These are phyloP conservation scores for Omphalotus olearius DNA, from an alignment of 1,284 basidiomycete species.

Conservation along the genomic window DNA sequence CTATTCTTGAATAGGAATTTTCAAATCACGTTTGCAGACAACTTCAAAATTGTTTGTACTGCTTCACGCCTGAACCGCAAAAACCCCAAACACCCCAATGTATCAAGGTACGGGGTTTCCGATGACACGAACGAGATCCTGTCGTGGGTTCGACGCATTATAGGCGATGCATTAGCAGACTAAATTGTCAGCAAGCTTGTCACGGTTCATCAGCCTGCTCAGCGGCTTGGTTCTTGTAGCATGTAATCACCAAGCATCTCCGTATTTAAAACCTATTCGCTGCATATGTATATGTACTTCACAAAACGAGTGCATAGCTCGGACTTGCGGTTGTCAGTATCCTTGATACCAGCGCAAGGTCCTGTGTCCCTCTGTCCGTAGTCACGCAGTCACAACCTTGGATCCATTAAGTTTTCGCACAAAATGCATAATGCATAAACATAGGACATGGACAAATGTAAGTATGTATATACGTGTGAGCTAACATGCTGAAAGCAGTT, in stretches of 20 bases:
- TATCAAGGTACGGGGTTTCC: conserved; percentile 36
- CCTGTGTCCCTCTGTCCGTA: too few relatives aligned
- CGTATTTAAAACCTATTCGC: too few relatives aligned
- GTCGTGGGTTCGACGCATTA: conserved; percentile 45
- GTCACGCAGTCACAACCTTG: too few relatives aligned
- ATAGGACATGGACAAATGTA: conserved; percentile 1
- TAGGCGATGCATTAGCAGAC: conserved; percentile 30
- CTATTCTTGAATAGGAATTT: conserved; percentile 49
- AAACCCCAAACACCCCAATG: conserved; percentile 33
- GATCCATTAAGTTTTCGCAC: too few relatives aligned
- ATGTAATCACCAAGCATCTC: too few relatives aligned
- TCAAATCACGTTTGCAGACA: conserved; percentile 45
- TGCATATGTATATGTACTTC: too few relatives aligned
- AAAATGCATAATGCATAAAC: conserved; percentile 2
- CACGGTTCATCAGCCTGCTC: too few relatives aligned
- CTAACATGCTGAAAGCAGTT: conserved; percentile 24
- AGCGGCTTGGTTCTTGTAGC: too few relatives aligned
- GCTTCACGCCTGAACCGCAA: conserved; percentile 47
- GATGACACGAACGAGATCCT: conserved; percentile 32
- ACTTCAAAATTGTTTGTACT: conserved; percentile 49
- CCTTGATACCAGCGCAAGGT: too few relatives aligned
- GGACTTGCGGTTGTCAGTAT: too few relatives aligned
- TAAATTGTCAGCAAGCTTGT: neutral
- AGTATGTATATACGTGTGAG: conserved; percentile 15
- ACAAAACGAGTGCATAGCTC: too few relatives aligned